Conservation (phyloP, 2,329 filamentous ascomycete genomes). For the Fusarium lyarnte region DNA sequence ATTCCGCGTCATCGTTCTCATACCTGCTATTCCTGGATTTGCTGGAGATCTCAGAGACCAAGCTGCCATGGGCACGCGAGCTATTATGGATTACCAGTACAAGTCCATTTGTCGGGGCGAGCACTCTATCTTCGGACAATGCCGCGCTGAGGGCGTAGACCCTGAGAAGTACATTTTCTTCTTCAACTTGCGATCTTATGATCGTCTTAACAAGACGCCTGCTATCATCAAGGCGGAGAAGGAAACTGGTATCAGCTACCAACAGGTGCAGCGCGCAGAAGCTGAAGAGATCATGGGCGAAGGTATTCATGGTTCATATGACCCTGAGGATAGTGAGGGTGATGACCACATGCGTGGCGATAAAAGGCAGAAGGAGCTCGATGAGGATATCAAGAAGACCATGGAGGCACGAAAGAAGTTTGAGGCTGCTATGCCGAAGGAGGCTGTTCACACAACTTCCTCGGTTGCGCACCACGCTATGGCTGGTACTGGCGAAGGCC, state of each 20-base stretch:
- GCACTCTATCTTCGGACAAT: conserved; percentile 86
- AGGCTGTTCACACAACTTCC: conserved; percentile 50
- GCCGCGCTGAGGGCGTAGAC: conserved; percentile 77
- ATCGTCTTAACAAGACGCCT: conserved; percentile 86
- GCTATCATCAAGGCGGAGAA: conserved; percentile 79
- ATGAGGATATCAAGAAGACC: conserved; percentile 50
- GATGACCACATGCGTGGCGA: conserved; percentile 60
- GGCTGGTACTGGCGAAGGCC: conserved; percentile 64
- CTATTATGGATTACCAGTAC: conserved; percentile 99
- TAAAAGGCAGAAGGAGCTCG: conserved; percentile 49
- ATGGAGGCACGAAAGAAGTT: conserved; percentile 62
- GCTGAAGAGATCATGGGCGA: conserved; percentile 87
- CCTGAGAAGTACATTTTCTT: conserved; percentile 85
- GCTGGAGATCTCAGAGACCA: conserved; percentile 88
- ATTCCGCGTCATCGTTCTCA: conserved; percentile 89
- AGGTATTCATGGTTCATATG: conserved; percentile 70
- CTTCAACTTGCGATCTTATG: conserved; percentile 93
- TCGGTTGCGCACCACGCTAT: conserved; percentile 83
- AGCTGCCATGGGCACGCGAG: conserved; percentile 84
- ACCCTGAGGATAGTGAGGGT: conserved; percentile 54
- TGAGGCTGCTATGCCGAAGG: conserved; percentile 57
- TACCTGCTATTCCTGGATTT: conserved; percentile 93
- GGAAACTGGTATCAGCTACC: conserved; percentile 83
- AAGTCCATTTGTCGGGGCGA: conserved; percentile 93
- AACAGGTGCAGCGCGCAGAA: conserved; percentile 86